phyloP scores from a whole-genome alignment of 75 land plant species.

The Ceratopteris richardii region DNA sequence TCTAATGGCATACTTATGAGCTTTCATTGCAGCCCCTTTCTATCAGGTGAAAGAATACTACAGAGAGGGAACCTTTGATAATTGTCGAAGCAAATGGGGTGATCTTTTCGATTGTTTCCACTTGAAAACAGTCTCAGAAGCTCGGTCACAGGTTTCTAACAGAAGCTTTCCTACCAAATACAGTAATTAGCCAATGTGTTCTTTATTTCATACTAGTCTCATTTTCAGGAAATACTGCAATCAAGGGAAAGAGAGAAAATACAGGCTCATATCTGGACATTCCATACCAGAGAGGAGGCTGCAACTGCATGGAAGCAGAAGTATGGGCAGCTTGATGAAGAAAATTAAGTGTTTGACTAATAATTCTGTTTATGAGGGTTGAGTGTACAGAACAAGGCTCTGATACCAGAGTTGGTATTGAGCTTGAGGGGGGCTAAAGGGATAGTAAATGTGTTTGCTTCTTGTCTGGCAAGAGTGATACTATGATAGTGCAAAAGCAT shows the following conservation, averaged over 20 bases:
- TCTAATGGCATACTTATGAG: too few relatives aligned
- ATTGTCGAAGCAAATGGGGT: slow-evolving; percentile 70
- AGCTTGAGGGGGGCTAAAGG: too few relatives aligned
- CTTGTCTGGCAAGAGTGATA: too few relatives aligned
- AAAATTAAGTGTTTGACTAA: too few relatives aligned
- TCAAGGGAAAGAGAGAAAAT: slow-evolving; percentile 35
- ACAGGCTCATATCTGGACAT: slow-evolving; percentile 60
- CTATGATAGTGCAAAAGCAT: too few relatives aligned
- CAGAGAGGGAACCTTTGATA: slow-evolving; percentile 68
- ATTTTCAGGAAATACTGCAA: slow-evolving; percentile 57
- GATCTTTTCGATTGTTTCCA: slow-evolving; percentile 65
- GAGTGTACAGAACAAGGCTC: too few relatives aligned
- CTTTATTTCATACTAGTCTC: slow-evolving; percentile 11
- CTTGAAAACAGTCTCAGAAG: slow-evolving; percentile 58
- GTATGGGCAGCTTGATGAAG: slow-evolving; percentile 47
- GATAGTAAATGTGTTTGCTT: too few relatives aligned
- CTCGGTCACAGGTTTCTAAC: slow-evolving; percentile 49
- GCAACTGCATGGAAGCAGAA: slow-evolving; percentile 48
- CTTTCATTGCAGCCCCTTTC: slow-evolving; percentile 87
- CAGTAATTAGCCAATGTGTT: not conserved
- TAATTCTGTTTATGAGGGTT: too few relatives aligned
- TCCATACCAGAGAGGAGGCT: slow-evolving; percentile 62
- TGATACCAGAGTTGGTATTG: too few relatives aligned
- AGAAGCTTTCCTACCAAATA: slow-evolving; percentile 6
- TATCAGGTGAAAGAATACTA: slow-evolving; percentile 94